Evolutionary conservation across 2,329 filamentous ascomycete genomes (phyloP).

Genomic region (Fusarium sp.): DNA sequence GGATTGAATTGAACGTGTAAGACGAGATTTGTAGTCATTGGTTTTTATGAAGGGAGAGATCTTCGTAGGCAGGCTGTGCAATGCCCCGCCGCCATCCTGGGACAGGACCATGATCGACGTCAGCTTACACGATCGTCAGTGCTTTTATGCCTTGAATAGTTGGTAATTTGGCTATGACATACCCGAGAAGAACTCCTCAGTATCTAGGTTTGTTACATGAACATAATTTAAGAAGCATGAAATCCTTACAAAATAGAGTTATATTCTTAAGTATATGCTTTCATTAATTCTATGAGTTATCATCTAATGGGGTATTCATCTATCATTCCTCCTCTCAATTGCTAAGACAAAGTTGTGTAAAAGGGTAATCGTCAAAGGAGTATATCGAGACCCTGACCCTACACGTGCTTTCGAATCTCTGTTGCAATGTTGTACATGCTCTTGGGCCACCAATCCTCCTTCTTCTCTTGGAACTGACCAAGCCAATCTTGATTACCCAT

Average conservation of each 20-base stretch:
- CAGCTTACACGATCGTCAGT: not conserved
- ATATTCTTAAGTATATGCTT: not conserved
- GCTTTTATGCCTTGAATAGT: not conserved
- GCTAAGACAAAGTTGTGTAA: no score
- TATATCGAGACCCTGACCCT: not conserved
- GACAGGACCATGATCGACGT: not conserved
- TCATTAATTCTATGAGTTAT: not conserved
- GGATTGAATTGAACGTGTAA: not conserved
- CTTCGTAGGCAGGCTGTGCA: not conserved
- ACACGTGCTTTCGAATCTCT: constrained; percentile 14
- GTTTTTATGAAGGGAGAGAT: not conserved
- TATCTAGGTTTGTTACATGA: not conserved
- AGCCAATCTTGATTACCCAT: constrained; percentile 23
- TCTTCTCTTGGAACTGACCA: not conserved
- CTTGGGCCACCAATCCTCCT: constrained; percentile 50
- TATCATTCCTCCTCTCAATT: not conserved
- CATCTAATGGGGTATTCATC: not conserved
- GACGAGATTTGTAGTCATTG: not conserved
- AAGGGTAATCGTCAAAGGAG: not conserved
- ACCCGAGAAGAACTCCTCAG: not conserved
- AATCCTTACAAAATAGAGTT: not conserved
- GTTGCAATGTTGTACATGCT: constrained; percentile 46
- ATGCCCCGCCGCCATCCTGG: not conserved
- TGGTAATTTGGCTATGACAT: not conserved
- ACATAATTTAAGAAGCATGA: no score